Evolutionary conservation across 1,139 yeast species (phyloP), one percentile per base, ranked within the genome.

Genomic region (Candida sp.): DNA sequence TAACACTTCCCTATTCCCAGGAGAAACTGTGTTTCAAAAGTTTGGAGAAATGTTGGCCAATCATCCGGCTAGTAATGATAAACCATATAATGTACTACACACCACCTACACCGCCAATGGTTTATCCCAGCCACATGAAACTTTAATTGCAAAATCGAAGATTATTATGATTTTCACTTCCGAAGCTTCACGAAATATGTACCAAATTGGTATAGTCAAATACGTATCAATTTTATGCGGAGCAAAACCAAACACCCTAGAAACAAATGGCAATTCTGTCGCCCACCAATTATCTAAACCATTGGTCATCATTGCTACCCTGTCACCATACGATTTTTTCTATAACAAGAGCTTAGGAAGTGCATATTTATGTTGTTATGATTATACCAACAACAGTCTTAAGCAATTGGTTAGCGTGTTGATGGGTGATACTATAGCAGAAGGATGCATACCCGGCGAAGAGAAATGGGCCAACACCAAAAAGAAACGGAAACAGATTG

Each of bases 41-140:
- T 75, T 77, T 53, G 82, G 81, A 1, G 65, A 66, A 23, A 47
- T 61, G 37, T 52, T 77, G 33, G 61, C 79, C 0, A 58, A 65
- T 36, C 77, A 72, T 47, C 63, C 64, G 2, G 46, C 55, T 15
- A 61, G 58, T 39, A 44, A 52, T 21, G 52, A 56, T 2, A 61
- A 59, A 21, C 56, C 64, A 2, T 81, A 75, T 48, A 77, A 76
- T 49, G 81, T 81, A 0, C 57, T 77, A 21, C 87, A 81, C 53
- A 79, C 86, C 0, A 75, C 83, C 1, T 82, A 82, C 52, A 81
- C 87, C 0, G 85, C 86, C 19, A 81, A 82, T 51, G 87, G 87
- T 0, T 65, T 82, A 34, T 79, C 84, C 11, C 66, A 74, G 9
- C 61, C 79, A 40, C 87, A 82, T 52, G 87, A 82, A 52, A 64